These are phyloP conservation scores for Diplocarpon mali DNA, from an alignment of 2,329 filamentous ascomycete genomes.

Conservation along the genomic window DNA sequence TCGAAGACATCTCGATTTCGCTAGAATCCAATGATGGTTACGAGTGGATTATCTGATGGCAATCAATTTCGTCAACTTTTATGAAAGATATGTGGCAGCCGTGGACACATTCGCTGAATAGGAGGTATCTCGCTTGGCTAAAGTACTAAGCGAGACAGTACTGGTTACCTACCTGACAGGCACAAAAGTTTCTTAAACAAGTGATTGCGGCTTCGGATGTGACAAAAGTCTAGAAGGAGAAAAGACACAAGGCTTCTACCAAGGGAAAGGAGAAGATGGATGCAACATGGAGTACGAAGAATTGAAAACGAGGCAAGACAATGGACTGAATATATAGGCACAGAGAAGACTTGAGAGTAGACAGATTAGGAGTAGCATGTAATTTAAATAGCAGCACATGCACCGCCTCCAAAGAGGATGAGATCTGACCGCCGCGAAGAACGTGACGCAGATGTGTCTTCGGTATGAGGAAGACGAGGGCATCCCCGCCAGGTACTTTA, in stretches of 20 bases:
- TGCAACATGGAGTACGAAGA: conserved; percentile 2
- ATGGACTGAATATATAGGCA: conserved; percentile 12
- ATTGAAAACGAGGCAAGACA: neutral
- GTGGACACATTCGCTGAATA: too few relatives aligned
- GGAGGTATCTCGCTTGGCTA: neutral
- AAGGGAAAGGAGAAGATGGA: neutral
- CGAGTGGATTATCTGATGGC: conserved; percentile 13
- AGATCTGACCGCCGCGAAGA: conserved; percentile 13
- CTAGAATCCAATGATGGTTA: conserved; percentile 3
- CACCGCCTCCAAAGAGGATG: conserved; percentile 22
- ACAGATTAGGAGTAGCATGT: conserved; percentile 7
- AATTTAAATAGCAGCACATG: conserved; percentile 10
- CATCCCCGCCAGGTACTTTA: conserved; percentile 5
- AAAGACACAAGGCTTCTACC: neutral
- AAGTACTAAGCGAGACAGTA: conserved; percentile 10
- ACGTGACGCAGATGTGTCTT: conserved; percentile 15
- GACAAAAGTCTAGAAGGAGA: too few relatives aligned
- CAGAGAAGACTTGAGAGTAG: conserved; percentile 6
- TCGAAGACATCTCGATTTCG: conserved; percentile 25
- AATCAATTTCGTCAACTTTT: conserved; percentile 20
- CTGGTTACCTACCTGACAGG: conserved; percentile 8
- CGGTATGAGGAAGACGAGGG: conserved; percentile 4
- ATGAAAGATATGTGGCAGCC: conserved; percentile 5
- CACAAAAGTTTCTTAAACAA: too few relatives aligned
- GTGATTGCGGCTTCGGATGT: too few relatives aligned